Percentiles rank a stretch among this genome's conserved stretches.
Conservation (phyloP, 2,329 filamentous ascomycete genomes). For the Apiospora marii region DNA sequence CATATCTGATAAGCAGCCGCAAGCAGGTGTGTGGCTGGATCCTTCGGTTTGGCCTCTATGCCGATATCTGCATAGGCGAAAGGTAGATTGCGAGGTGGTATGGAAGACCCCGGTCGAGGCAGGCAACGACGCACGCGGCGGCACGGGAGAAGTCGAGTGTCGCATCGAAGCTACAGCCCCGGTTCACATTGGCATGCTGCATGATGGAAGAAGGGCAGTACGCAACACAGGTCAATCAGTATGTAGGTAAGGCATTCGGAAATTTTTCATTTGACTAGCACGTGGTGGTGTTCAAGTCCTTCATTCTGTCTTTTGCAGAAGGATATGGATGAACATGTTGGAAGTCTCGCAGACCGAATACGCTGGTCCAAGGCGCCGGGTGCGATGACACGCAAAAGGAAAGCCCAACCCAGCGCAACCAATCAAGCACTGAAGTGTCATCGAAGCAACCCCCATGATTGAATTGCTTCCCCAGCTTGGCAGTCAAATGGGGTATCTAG, state of each 20-base stretch:
- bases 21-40: background rate
- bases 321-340: background rate
- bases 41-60: background rate
- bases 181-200: background rate
- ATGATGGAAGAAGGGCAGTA: background rate
- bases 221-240: background rate
- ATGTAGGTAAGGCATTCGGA: background rate
- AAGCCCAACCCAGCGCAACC: background rate
- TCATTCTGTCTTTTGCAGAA: background rate
- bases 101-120: conserved; percentile 6
- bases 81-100: conserved; percentile 7
- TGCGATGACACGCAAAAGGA: background rate
- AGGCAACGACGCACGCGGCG: background rate
- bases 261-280: no score
- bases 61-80: conserved; percentile 8
- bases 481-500: background rate
- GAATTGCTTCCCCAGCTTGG: background rate
- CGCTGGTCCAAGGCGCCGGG: conserved; percentile 8
- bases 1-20: conserved; percentile 1
- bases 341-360: background rate
- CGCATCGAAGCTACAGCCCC: background rate
- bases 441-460: background rate
- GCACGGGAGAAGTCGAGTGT: background rate
- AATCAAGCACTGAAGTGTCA: background rate
- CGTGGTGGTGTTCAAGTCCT: background rate